phyloP scores from a whole-genome alignment of 345 rosid species.

The Ceriops tagal region DNA sequence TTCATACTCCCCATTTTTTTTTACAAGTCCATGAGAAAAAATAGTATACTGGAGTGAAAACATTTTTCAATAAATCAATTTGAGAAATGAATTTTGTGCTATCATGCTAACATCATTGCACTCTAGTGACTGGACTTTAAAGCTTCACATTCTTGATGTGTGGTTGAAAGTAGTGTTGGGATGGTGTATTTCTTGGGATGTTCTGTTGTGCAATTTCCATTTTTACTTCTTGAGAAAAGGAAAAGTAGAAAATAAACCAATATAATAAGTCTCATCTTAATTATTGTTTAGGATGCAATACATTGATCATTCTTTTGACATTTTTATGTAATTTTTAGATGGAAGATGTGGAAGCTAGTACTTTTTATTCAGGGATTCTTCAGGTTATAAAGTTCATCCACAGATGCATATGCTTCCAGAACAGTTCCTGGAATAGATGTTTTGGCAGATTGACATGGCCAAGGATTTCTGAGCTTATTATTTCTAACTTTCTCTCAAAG shows the following conservation, averaged over 20 bases:
- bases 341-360: slow-evolving; percentile 52
- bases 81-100: background rate
- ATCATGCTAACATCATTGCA: background rate
- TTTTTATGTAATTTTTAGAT: slow-evolving; percentile 34
- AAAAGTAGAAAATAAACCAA: background rate
- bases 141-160: background rate
- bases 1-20: no score
- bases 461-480: slow-evolving; percentile 78
- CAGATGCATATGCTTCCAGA: slow-evolving; percentile 66
- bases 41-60: no score
- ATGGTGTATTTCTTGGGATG: background rate
- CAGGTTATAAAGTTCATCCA: slow-evolving; percentile 61
- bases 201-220: background rate
- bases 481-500: slow-evolving; percentile 87
- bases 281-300: background rate
- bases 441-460: slow-evolving; percentile 96
- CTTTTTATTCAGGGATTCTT: slow-evolving; percentile 54
- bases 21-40: no score
- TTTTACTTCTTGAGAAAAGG: background rate
- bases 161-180: background rate
- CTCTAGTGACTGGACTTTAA: background rate
- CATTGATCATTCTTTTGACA: slow-evolving; percentile 4
- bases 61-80: background rate
- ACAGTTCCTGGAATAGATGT: slow-evolving; percentile 64
- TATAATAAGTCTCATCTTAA: background rate